These are phyloP conservation scores for Rheum nobile DNA, from an alignment of 148 eudicot genomes.

Conservation along the genomic window DNA sequence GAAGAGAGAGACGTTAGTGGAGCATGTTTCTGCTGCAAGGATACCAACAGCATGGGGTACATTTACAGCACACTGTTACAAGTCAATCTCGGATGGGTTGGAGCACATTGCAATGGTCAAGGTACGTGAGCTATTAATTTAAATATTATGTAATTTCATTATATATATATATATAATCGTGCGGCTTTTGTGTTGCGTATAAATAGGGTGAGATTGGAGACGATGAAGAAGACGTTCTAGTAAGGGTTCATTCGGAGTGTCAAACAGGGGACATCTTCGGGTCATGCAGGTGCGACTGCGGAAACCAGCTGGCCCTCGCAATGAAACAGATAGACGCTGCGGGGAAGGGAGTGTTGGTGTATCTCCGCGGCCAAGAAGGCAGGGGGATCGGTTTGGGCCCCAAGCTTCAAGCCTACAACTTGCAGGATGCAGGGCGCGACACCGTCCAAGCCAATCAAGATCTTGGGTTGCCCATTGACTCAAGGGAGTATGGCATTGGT, in stretches of 20 bases:
- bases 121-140: conserved; percentile 37
- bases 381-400: conserved; percentile 70
- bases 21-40: conserved; percentile 49
- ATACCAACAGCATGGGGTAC: conserved; percentile 69
- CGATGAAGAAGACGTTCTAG: conserved; percentile 7
- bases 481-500: conserved; percentile 65
- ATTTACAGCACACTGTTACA: conserved; percentile 44
- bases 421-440: conserved; percentile 64
- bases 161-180: no score
- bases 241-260: conserved; percentile 49
- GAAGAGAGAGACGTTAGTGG: conserved; percentile 45
- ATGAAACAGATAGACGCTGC: conserved; percentile 64
- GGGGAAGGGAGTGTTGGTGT: conserved; percentile 53
- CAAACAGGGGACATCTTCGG: conserved; percentile 65
- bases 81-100: conserved; percentile 55
- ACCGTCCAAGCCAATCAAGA: conserved; percentile 71
- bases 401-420: conserved; percentile 59
- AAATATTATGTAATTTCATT: no score
- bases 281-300: conserved; percentile 69
- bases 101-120: conserved; percentile 77
- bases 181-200: neutral
- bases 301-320: conserved; percentile 49
- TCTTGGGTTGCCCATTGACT: conserved; percentile 64
- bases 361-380: conserved; percentile 73
- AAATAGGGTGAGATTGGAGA: conserved; percentile 9